phyloP scores from a whole-genome alignment of 176 grass and related monocot species.

The Oryza brachyantha region DNA sequence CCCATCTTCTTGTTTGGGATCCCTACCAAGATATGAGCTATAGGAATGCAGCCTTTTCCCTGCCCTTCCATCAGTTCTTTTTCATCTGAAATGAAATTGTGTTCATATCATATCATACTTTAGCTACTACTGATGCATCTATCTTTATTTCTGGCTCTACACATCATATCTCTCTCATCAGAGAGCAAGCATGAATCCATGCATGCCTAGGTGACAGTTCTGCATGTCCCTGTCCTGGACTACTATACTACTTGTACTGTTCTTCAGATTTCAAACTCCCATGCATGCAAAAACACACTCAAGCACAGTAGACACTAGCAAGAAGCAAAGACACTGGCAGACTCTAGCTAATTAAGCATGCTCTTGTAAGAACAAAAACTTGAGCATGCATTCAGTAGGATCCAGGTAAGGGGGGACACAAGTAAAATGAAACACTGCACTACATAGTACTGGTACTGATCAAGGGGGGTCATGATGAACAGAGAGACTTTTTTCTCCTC shows the following conservation, averaged over 20 bases:
- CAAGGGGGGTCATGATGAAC: slow-evolving; percentile 23
- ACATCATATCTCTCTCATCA: not conserved
- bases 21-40: no score
- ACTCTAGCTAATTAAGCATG: not conserved
- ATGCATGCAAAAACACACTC: slow-evolving; percentile 1
- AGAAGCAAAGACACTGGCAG: not conserved
- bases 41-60: no score
- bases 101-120: no score
- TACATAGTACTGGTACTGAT: slow-evolving; percentile 2
- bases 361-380: not conserved
- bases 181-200: not conserved
- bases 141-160: not conserved
- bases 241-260: not conserved
- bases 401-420: not conserved
- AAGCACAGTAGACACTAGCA: not conserved
- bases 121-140: no score
- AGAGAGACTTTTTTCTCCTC: not conserved
- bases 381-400: not conserved
- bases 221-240: slow-evolving; percentile 1
- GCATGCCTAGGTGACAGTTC: slow-evolving; percentile 10
- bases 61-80: slow-evolving; percentile 18
- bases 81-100: slow-evolving; percentile 25
- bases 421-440: slow-evolving; percentile 3
- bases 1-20: not conserved
- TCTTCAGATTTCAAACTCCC: slow-evolving; percentile 15